phyloP scores from a whole-genome alignment of 345 rosid species.

The Citrus hindsii region DNA sequence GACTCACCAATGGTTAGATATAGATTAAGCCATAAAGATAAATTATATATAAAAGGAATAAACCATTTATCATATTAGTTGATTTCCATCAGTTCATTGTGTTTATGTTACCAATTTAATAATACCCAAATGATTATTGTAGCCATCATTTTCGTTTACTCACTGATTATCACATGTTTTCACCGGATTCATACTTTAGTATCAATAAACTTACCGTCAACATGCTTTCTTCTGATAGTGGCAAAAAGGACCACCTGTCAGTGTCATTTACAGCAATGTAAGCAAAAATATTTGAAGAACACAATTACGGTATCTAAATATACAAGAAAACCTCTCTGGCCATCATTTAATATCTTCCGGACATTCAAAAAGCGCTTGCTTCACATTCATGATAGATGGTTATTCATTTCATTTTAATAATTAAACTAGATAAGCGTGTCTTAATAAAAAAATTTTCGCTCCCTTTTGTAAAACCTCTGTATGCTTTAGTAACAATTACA shows the following conservation, averaged over 20 bases:
- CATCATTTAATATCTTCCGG: not conserved
- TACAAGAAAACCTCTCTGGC: not conserved
- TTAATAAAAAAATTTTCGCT: no score
- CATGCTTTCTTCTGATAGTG: constrained; percentile 74
- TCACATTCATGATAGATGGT: not conserved
- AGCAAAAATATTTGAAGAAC: not conserved
- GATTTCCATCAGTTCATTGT: not conserved
- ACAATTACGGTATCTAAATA: not conserved
- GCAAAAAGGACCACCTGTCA: constrained; percentile 87
- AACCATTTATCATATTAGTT: not conserved
- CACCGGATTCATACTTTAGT: not conserved
- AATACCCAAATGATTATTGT: not conserved
- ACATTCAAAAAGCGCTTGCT: not conserved
- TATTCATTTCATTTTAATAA: not conserved
- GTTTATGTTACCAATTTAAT: not conserved
- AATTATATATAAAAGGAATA: not conserved
- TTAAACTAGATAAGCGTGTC: not conserved
- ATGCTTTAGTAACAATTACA: not conserved
- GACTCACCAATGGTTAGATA: not conserved
- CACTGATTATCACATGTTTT: not conserved
- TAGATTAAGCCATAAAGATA: not conserved
- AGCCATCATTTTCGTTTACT: not conserved
- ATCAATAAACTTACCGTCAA: constrained; percentile 45
- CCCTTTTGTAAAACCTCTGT: not conserved
- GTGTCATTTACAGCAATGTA: constrained; percentile 6